A percentile compares a stretch with the other conserved stretches of the same genome.
These are phyloP conservation scores for Saturnispora mendoncae DNA, from an alignment of 805 yeast genomes.

Conservation along the genomic window DNA sequence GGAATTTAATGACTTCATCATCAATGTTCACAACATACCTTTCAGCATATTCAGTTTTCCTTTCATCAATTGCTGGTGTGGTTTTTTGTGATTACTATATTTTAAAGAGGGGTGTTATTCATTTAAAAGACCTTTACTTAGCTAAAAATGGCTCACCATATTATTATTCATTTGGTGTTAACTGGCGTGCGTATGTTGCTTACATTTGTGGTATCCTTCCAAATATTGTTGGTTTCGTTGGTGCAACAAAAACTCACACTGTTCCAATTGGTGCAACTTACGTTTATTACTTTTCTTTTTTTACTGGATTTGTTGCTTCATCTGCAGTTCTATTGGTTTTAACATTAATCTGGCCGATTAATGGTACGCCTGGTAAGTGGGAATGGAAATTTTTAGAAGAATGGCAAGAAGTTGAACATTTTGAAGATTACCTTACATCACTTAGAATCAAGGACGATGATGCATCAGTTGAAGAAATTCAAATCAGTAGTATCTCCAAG, in stretches of 20 bases:
- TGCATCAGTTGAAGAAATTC: background rate
- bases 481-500: too few relatives aligned
- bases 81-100: constrained; percentile 59
- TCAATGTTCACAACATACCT: constrained; percentile 71
- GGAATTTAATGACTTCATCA: constrained; percentile 66
- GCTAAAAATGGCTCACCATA: constrained; percentile 39
- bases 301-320: constrained; percentile 63
- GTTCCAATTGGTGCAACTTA: constrained; percentile 75
- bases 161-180: constrained; percentile 58
- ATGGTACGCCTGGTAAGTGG: constrained; percentile 37
- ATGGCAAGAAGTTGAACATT: constrained; percentile 55
- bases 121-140: constrained; percentile 55
- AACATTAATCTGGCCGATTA: constrained; percentile 42
- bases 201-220: constrained; percentile 75
- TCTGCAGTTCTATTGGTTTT: constrained; percentile 45
- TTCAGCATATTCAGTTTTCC: constrained; percentile 73
- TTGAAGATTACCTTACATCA: constrained; percentile 32
- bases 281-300: constrained; percentile 66
- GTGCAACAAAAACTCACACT: constrained; percentile 58
- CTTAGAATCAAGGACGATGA: background rate
- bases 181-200: constrained; percentile 80
- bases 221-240: constrained; percentile 80
- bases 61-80: constrained; percentile 78
- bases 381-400: constrained; percentile 57
- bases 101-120: constrained; percentile 64